These are phyloP conservation scores for Oryza glaberrima DNA, from an alignment of 176 grass and related monocot species.

Conservation along the genomic window DNA sequence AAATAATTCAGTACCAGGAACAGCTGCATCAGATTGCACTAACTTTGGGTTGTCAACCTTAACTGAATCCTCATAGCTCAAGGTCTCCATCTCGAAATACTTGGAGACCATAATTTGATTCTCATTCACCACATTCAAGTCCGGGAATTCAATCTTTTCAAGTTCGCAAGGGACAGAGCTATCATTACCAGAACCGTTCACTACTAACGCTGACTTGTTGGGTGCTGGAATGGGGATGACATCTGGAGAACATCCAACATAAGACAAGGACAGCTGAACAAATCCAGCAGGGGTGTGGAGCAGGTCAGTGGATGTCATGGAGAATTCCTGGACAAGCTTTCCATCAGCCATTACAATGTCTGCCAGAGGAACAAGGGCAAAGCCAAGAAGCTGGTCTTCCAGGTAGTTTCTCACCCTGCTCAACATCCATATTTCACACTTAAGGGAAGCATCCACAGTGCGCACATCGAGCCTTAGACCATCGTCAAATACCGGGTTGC, in stretches of 20 bases:
- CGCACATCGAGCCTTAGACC: conserved; percentile 58
- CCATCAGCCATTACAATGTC: conserved; percentile 56
- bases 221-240: conserved; percentile 61
- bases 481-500: conserved; percentile 85
- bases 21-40: conserved; percentile 35
- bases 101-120: conserved; percentile 87
- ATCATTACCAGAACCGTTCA: conserved; percentile 41
- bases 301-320: conserved; percentile 74
- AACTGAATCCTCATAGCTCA: conserved; percentile 49
- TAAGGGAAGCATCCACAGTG: conserved; percentile 53
- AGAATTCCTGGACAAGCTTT: conserved; percentile 61
- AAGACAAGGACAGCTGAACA: conserved; percentile 79
- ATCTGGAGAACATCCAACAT: conserved; percentile 76
- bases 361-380: conserved; percentile 70
- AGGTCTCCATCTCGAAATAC: conserved; percentile 74
- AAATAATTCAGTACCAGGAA: conserved; percentile 48
- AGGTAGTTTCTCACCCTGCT: conserved; percentile 91
- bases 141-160: conserved; percentile 87
- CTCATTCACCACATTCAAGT: conserved; percentile 78
- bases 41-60: conserved; percentile 48
- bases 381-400: conserved; percentile 87
- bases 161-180: conserved; percentile 44
- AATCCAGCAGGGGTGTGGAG: conserved; percentile 90
- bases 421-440: conserved; percentile 93
- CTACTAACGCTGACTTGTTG: conserved; percentile 15